These are phyloP conservation scores for Backusella circina DNA, from an alignment of 192 early-diverging fungal species.

Conservation along the genomic window DNA sequence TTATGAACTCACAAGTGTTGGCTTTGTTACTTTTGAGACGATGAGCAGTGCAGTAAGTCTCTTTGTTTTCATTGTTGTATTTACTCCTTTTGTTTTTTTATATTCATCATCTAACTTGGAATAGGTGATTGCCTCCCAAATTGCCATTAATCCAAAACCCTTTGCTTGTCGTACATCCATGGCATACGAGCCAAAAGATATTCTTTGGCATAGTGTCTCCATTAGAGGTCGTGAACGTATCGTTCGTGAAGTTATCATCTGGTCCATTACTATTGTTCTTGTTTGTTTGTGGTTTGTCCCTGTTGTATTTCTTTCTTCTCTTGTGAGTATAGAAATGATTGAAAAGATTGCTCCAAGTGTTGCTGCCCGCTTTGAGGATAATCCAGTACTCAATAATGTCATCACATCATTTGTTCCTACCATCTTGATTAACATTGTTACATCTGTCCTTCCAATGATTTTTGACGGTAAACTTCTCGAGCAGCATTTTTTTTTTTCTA, in stretches of 20 bases:
- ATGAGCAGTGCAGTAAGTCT: slow-evolving; percentile 56
- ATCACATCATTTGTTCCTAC: slow-evolving; percentile 68
- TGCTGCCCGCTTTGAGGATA: slow-evolving; percentile 32
- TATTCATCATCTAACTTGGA: background rate
- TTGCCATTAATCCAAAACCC: slow-evolving; percentile 58
- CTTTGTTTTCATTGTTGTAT: background rate
- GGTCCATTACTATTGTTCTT: slow-evolving; percentile 51
- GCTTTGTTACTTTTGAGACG: slow-evolving; percentile 71
- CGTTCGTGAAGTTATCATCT: slow-evolving; percentile 47
- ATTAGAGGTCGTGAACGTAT: slow-evolving; percentile 46
- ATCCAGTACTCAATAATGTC: slow-evolving; percentile 47
- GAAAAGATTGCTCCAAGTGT: slow-evolving; percentile 53
- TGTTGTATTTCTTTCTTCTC: slow-evolving; percentile 58
- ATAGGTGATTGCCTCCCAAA: slow-evolving; percentile 62
- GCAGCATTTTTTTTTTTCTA: background rate
- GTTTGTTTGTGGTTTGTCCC: slow-evolving; percentile 73
- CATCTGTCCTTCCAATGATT: slow-evolving; percentile 64
- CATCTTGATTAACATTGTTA: slow-evolving; percentile 59
- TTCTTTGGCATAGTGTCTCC: slow-evolving; percentile 66
- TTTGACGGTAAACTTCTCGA: slow-evolving; percentile 41
- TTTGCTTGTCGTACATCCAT: slow-evolving; percentile 53
- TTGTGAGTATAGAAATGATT: slow-evolving; percentile 56
- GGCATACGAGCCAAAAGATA: slow-evolving; percentile 71
- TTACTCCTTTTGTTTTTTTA: background rate
- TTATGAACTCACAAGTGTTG: slow-evolving; percentile 47